Percentiles rank a stretch among this genome's conserved stretches.
These are phyloP conservation scores for Podila verticillata DNA, from an alignment of 192 early-diverging fungal species.

Conservation along the genomic window DNA sequence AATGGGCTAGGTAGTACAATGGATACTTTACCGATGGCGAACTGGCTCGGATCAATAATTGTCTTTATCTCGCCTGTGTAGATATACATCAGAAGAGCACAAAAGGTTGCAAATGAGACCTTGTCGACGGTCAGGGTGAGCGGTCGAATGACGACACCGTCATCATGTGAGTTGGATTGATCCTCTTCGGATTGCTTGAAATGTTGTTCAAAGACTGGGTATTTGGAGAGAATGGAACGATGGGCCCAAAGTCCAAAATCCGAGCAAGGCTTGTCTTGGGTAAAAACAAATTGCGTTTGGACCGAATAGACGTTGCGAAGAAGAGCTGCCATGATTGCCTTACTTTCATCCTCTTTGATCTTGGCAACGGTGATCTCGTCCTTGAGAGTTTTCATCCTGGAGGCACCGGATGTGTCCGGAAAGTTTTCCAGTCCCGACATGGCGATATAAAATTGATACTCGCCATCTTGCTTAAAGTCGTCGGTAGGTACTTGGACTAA, in stretches of 20 bases:
- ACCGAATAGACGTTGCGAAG: slow-evolving; percentile 12
- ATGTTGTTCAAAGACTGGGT: background rate
- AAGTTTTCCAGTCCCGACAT: no score
- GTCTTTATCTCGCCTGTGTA: slow-evolving; percentile 11
- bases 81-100: slow-evolving; percentile 2
- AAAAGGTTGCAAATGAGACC: background rate
- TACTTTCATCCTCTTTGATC: background rate
- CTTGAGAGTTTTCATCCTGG: no score
- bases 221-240: slow-evolving; percentile 6
- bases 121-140: background rate
- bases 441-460: no score
- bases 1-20: no score
- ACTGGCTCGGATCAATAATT: background rate
- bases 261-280: slow-evolving; percentile 2
- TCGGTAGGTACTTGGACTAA: no score
- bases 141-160: background rate
- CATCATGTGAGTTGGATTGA: background rate
- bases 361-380: background rate
- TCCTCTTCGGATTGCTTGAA: background rate
- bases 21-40: slow-evolving; percentile 5
- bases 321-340: background rate
- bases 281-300: slow-evolving; percentile 11
- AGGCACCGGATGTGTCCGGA: no score
- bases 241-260: slow-evolving; percentile 18
- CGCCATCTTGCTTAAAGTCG: no score